A percentile compares a stretch with the other conserved stretches of the same genome.
Conservation (phyloP, 2,329 filamentous ascomycete genomes). For the Plectosphaerella cucumerina region DNA sequence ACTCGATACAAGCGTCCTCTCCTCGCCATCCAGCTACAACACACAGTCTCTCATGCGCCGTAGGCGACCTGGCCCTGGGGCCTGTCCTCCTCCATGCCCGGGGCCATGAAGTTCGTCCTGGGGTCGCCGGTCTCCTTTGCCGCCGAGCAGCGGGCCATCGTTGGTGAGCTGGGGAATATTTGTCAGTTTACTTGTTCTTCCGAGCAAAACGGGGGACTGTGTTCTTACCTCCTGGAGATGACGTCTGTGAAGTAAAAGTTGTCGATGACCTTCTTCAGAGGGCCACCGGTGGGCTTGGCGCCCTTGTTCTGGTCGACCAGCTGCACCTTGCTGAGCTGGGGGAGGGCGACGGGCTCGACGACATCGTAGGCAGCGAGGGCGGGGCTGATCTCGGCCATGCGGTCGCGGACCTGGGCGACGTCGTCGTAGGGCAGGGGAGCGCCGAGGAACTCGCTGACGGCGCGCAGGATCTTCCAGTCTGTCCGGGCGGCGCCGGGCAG, state of each 20-base stretch:
- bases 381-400: conserved; percentile 93
- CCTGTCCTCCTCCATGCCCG: conserved; percentile 61
- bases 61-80: conserved; percentile 59
- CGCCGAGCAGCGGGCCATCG: conserved; percentile 95
- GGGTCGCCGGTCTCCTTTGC: conserved; percentile 81
- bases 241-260: conserved; percentile 99
- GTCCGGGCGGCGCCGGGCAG: conserved; percentile 86
- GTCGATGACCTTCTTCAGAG: conserved; percentile 81
- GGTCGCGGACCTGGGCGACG: conserved; percentile 80
- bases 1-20: background rate
- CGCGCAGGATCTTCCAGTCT: conserved; percentile 98
- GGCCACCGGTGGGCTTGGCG: conserved; percentile 62
- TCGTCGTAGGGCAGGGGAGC: conserved; percentile 89
- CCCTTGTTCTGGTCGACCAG: conserved; percentile 96
- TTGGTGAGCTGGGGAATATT: conserved; percentile 69
- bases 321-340: conserved; percentile 83
- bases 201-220: background rate
- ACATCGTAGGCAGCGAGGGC: conserved; percentile 86
- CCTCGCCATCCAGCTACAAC: conserved; percentile 9
- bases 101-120: conserved; percentile 74
- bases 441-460: conserved; percentile 85
- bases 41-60: conserved; percentile 38
- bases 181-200: conserved; percentile 6
- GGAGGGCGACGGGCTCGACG: conserved; percentile 74
- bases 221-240: conserved; percentile 84